These are phyloP conservation scores for Miamiensis avidus DNA, from an alignment of 169 alveolate species.

Conservation along the genomic window DNA sequence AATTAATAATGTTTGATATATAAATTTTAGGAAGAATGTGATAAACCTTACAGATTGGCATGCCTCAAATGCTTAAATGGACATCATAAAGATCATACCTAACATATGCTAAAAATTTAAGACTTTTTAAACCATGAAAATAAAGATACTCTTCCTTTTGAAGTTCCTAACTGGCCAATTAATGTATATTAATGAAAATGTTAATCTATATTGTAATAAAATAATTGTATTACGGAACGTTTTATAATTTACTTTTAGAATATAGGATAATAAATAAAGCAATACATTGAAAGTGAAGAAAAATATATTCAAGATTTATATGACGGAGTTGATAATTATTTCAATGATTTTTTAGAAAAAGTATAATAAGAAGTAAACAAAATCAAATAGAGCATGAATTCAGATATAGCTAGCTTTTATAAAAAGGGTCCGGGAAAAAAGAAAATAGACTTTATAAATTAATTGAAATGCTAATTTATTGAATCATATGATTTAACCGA, in stretches of 20 bases:
- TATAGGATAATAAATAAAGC: neutral
- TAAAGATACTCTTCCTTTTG: neutral
- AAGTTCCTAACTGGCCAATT: neutral
- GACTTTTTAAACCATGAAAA: neutral
- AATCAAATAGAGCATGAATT: neutral
- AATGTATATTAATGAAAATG: neutral
- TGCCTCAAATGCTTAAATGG: neutral
- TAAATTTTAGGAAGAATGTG: neutral
- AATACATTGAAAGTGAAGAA: neutral
- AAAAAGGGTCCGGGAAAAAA: neutral
- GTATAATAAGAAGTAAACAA: neutral
- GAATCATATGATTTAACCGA: slow-evolving; percentile 1
- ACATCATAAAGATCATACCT: neutral
- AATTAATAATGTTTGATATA: no score
- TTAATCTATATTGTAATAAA: no score
- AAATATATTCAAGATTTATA: slow-evolving; percentile 6
- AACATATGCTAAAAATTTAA: neutral
- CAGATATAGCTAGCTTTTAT: neutral
- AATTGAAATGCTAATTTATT: neutral
- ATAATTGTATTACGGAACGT: neutral
- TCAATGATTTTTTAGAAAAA: slow-evolving; percentile 1
- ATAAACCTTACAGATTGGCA: neutral
- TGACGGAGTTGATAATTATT: slow-evolving; percentile 4
- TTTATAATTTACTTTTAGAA: no score
- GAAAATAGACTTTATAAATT: slow-evolving; percentile 1